Percentiles rank a stretch among this genome's conserved stretches.
phyloP scores from a whole-genome alignment of 768 basidiomycete species.

The Lyophyllum atratum region DNA sequence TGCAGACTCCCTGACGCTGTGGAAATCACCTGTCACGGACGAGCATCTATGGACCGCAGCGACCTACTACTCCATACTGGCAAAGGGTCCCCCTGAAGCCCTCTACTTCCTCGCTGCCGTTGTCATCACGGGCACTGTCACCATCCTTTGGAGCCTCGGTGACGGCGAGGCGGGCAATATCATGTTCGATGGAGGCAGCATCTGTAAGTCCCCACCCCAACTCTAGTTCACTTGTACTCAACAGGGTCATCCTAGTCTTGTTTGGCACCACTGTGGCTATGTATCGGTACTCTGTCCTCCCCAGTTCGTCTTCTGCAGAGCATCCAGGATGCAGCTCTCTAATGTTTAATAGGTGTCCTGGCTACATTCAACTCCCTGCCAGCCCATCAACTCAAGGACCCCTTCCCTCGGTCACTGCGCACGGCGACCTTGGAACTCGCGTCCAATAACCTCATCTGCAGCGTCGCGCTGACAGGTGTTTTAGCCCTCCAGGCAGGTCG shows the following conservation, averaged over 20 bases:
- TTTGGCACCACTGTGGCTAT: constrained; percentile 71
- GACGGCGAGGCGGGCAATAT: constrained; percentile 81
- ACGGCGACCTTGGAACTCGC: constrained; percentile 75
- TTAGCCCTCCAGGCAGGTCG: constrained; percentile 81
- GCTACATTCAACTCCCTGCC: constrained; percentile 63
- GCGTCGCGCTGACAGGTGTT: constrained; percentile 87
- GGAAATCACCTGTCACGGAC: constrained; percentile 88
- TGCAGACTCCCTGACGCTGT: constrained; percentile 87
- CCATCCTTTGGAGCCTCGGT: constrained; percentile 76
- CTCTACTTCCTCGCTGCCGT: constrained; percentile 60
- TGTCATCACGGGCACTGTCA: constrained; percentile 58
- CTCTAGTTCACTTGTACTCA: not conserved
- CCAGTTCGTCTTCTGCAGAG: constrained; percentile 52
- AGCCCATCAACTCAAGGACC: constrained; percentile 47
- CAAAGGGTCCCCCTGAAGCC: constrained; percentile 59
- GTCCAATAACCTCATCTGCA: constrained; percentile 82
- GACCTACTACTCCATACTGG: constrained; percentile 77
- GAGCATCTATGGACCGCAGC: constrained; percentile 83
- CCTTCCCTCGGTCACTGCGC: constrained; percentile 65
- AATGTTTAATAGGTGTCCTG: constrained; percentile 46
- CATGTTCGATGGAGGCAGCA: constrained; percentile 91
- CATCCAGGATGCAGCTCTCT: not conserved
- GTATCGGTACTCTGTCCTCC: constrained; percentile 77
- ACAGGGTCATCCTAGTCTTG: constrained; percentile 51
- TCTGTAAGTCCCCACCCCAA: constrained; percentile 54